Conservation (phyloP, 305 asterid species). For the Fraxinus dipetala region DNA sequence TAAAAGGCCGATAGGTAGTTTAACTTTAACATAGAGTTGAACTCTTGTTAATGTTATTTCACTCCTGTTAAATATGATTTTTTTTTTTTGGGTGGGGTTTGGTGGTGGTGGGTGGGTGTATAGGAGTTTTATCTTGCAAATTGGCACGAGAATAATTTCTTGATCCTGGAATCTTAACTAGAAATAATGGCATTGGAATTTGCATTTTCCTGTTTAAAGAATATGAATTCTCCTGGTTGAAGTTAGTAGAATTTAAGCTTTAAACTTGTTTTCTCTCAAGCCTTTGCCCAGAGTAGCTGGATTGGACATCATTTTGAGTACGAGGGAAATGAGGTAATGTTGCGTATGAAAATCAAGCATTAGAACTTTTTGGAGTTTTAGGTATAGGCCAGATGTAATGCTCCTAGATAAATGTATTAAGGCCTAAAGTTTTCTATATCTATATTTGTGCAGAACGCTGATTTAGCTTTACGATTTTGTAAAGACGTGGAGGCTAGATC, state of each 20-base stretch:
- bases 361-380: slow-evolving; percentile 21
- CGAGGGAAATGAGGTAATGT: slow-evolving; percentile 68
- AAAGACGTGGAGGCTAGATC: slow-evolving; percentile 88
- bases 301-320: slow-evolving; percentile 66
- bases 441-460: slow-evolving; percentile 51
- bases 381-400: slow-evolving; percentile 17
- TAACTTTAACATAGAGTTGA: neutral
- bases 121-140: neutral
- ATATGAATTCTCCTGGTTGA: slow-evolving; percentile 13
- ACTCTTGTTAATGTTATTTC: neutral
- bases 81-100: neutral
- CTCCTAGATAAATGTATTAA: slow-evolving; percentile 8
- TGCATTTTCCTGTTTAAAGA: neutral
- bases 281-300: slow-evolving; percentile 59
- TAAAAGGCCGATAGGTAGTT: neutral
- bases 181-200: neutral
- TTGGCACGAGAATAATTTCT: neutral
- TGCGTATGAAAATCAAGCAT: slow-evolving; percentile 12
- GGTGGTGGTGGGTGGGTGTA: neutral
- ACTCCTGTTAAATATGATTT: neutral
- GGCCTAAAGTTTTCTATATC: slow-evolving; percentile 17
- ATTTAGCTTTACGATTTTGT: slow-evolving; percentile 79
- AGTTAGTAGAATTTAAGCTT: neutral
- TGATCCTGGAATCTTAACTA: slow-evolving; percentile 1
- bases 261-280: slow-evolving; percentile 41